phyloP scores from a whole-genome alignment of 2,329 filamentous ascomycete genomes.

The Xylaria sp. region DNA sequence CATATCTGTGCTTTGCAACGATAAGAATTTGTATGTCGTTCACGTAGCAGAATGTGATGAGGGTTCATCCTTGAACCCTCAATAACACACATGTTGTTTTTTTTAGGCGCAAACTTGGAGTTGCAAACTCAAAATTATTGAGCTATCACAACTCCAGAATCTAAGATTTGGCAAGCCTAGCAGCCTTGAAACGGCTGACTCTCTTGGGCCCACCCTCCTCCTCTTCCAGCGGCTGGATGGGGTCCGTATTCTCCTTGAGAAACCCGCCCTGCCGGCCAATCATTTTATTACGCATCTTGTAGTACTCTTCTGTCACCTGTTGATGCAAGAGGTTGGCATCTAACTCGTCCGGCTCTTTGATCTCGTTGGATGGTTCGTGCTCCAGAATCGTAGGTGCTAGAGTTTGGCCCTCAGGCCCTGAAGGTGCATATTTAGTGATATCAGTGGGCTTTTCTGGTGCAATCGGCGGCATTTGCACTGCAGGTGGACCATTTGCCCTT shows the following conservation, averaged over 20 bases:
- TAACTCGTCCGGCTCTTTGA: conserved; percentile 69
- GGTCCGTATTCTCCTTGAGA: conserved; percentile 74
- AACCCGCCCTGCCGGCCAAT: conserved; percentile 88
- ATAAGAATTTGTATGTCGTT: not conserved
- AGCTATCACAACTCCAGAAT: conserved; percentile 34
- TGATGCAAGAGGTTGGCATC: conserved; percentile 78
- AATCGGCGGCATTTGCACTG: conserved; percentile 38
- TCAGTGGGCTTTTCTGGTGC: conserved; percentile 59
- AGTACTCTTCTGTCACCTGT: conserved; percentile 85
- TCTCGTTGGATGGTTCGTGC: conserved; percentile 55
- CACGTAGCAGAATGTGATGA: not conserved
- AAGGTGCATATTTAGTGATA: conserved; percentile 55
- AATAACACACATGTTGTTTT: conserved; percentile 41
- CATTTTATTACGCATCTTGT: conserved; percentile 82
- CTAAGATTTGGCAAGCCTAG: conserved; percentile 68
- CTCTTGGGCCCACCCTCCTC: conserved; percentile 70
- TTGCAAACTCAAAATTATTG: conserved; percentile 32
- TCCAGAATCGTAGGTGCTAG: conserved; percentile 71
- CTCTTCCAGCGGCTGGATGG: conserved; percentile 75
- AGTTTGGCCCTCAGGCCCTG: conserved; percentile 64
- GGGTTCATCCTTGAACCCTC: conserved; percentile 29
- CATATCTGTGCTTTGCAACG: not conserved
- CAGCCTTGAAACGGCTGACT: conserved; percentile 80
- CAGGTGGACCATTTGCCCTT: conserved; percentile 36
- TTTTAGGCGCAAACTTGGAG: conserved; percentile 12